A percentile compares a stretch with the other conserved stretches of the same genome.
Conservation (phyloP, 352 stramenopile genomes). For the Phytophthora idaei region DNA sequence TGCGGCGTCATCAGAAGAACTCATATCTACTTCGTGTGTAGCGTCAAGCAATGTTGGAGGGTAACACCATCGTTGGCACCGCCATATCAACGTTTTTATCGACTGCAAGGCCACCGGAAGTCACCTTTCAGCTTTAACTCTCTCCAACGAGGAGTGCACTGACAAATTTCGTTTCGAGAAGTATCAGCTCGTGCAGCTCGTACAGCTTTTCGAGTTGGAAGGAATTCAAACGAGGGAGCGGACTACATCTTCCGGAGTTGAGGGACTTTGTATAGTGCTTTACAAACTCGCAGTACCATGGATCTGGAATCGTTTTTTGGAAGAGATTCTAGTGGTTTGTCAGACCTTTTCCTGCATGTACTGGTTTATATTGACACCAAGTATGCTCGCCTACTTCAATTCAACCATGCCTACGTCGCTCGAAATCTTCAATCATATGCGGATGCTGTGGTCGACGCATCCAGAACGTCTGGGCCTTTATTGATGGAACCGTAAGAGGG, state of each 20-base stretch:
- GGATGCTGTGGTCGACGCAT: constrained; percentile 19
- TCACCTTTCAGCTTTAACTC: too few species aligned
- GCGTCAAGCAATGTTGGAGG: too few species aligned
- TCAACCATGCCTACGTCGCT: constrained; percentile 9
- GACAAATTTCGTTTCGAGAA: too few species aligned
- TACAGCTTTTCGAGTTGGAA: too few species aligned
- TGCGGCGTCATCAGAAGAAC: too few species aligned
- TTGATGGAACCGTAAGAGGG: constrained; percentile 8
- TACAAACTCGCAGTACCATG: constrained; percentile 11
- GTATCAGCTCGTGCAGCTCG: too few species aligned
- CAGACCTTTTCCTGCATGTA: constrained; percentile 17
- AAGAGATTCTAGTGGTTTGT: constrained; percentile 9
- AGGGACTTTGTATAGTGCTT: constrained; percentile 16
- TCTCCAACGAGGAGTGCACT: too few species aligned
- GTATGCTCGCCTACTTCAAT: constrained; percentile 2
- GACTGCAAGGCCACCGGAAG: too few species aligned
- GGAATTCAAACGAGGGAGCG: too few species aligned
- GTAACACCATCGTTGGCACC: too few species aligned
- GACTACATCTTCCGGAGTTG: background rate
- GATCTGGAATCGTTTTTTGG: constrained; percentile 11
- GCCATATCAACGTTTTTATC: too few species aligned
- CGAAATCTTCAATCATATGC: constrained; percentile 4
- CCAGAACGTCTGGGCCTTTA: constrained; percentile 13
- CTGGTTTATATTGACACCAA: constrained; percentile 4
- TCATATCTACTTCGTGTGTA: too few species aligned